These are phyloP conservation scores for Kluyveromyces starmeri DNA, from an alignment of 805 yeast species.

Conservation along the genomic window DNA sequence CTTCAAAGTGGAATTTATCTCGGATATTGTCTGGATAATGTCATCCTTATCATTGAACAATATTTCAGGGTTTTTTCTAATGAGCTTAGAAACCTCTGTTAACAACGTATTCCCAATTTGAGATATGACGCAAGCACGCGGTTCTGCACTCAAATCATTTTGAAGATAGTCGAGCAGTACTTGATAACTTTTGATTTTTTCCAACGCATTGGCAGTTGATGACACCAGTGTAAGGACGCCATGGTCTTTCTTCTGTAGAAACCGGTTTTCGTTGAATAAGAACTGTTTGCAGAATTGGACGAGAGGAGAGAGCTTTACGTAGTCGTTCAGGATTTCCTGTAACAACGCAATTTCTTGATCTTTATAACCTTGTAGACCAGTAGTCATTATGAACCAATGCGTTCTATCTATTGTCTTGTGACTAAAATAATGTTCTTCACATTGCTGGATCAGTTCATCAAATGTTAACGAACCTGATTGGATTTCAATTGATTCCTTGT, in stretches of 20 bases:
- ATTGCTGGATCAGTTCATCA: conserved; percentile 10
- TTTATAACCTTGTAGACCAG: conserved; percentile 16
- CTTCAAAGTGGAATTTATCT: conserved; percentile 10
- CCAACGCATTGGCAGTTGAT: neutral
- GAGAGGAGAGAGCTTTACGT: conserved; percentile 10
- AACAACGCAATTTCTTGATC: conserved; percentile 16
- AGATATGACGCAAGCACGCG: neutral
- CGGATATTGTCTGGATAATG: conserved; percentile 6
- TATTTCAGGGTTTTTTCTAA: conserved; percentile 17
- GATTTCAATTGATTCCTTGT: conserved; percentile 5
- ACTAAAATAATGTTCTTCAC: conserved; percentile 14
- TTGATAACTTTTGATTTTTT: conserved; percentile 3
- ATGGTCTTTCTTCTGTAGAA: neutral
- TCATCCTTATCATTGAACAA: conserved; percentile 11
- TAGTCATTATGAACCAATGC: conserved; percentile 20
- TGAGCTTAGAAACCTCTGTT: conserved; percentile 18
- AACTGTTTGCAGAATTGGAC: conserved; percentile 12
- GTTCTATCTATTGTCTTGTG: conserved; percentile 14
- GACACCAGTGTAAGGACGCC: conserved; percentile 1
- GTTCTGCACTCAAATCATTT: neutral
- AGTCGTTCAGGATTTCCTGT: conserved; percentile 11
- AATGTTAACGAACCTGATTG: conserved; percentile 16
- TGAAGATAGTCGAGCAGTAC: conserved; percentile 8
- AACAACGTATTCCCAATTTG: conserved; percentile 15
- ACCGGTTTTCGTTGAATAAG: neutral